These are phyloP conservation scores for Tagetes patula DNA, from an alignment of 129 eudicot species.

Conservation along the genomic window DNA sequence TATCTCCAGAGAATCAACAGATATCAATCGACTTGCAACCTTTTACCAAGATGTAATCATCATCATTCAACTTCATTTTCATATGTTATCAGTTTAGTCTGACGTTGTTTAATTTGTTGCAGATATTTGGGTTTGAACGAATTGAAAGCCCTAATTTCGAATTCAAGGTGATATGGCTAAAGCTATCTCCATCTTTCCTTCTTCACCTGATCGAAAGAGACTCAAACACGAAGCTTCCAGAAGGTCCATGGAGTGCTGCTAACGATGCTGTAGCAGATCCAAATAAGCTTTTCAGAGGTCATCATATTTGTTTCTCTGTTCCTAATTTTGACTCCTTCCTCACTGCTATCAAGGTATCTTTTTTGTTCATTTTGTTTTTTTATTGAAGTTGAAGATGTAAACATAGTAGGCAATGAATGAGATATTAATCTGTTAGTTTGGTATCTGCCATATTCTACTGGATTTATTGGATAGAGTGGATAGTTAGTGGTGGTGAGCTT, in stretches of 20 bases:
- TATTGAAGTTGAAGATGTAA: background rate
- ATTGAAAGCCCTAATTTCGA: slow-evolving; percentile 73
- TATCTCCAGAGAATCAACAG: slow-evolving; percentile 72
- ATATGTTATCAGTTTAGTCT: background rate
- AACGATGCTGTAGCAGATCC: slow-evolving; percentile 61
- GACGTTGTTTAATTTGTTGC: background rate
- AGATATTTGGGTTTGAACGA: slow-evolving; percentile 87
- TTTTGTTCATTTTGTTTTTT: background rate
- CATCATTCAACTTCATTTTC: background rate
- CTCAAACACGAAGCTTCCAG: slow-evolving; percentile 67
- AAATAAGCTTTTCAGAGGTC: slow-evolving; percentile 68
- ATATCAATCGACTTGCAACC: slow-evolving; percentile 73
- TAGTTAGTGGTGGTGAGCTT: no score
- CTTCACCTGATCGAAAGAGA: slow-evolving; percentile 90
- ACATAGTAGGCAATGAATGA: no score
- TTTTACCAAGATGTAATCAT: slow-evolving; percentile 68
- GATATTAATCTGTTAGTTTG: no score
- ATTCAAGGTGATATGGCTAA: slow-evolving; percentile 81
- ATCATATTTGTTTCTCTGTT: slow-evolving; percentile 72
- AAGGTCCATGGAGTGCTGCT: slow-evolving; percentile 86
- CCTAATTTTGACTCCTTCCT: slow-evolving; percentile 76
- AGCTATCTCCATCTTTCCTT: slow-evolving; percentile 52
- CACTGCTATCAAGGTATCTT: slow-evolving; percentile 60
- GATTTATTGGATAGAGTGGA: no score
- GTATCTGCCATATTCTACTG: no score